A percentile compares a stretch with the other conserved stretches of the same genome.
Conservation (phyloP, 2,329 filamentous ascomycete species). For the Dothiorella sarmentorum region DNA sequence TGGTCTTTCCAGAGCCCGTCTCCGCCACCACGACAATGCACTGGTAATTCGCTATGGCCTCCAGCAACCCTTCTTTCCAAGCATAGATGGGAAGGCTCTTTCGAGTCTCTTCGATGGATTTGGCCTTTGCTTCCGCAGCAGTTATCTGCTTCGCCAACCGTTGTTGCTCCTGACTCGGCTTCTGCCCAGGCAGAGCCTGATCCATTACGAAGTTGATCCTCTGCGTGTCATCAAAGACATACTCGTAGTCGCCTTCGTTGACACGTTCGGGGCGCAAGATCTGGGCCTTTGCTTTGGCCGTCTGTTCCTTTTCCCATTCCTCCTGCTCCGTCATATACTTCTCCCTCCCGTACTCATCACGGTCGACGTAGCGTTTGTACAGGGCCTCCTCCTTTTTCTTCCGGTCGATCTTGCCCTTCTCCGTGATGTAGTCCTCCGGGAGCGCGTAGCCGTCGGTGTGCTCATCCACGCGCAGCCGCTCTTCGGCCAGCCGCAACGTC, state of each 20-base stretch:
- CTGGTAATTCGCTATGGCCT: constrained; percentile 82
- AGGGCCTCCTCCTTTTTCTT: constrained; percentile 86
- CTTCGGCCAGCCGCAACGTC: constrained; percentile 71
- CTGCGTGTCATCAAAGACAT: constrained; percentile 85
- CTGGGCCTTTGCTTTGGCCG: constrained; percentile 81
- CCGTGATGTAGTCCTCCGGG: constrained; percentile 92
- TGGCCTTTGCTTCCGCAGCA: constrained; percentile 81
- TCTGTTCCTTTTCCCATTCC: constrained; percentile 91
- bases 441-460: constrained; percentile 88
- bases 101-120: constrained; percentile 85
- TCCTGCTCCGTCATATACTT: constrained; percentile 91
- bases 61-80: constrained; percentile 79
- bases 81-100: constrained; percentile 88
- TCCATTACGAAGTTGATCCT: constrained; percentile 83
- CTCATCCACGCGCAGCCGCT: constrained; percentile 83
- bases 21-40: constrained; percentile 90
- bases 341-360: constrained; percentile 82
- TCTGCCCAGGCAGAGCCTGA: constrained; percentile 68
- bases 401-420: constrained; percentile 82
- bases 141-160: constrained; percentile 78
- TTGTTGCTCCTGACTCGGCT: constrained; percentile 74
- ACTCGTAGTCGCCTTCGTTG: constrained; percentile 82
- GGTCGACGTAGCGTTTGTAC: constrained; percentile 85
- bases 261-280: constrained; percentile 71
- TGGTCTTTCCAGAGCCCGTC: constrained; percentile 93